Conservation (phyloP, 2,329 filamentous ascomycete species). For the Pseudogymnoascus sp. region DNA sequence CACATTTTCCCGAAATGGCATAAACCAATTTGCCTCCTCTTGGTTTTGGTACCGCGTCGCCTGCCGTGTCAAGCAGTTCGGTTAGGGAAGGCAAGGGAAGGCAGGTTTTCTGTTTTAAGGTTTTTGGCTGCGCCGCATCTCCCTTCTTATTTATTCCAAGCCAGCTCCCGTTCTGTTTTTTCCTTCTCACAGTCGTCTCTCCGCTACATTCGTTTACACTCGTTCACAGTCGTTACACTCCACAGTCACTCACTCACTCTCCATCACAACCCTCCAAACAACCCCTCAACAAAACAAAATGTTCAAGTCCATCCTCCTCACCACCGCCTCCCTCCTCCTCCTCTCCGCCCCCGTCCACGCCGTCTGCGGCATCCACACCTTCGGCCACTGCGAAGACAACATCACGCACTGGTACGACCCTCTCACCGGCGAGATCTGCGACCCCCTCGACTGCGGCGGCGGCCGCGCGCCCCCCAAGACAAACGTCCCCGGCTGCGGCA, state of each 20-base stretch:
- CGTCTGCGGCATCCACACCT: slow-evolving; percentile 3
- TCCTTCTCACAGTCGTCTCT: background rate
- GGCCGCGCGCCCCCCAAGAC: slow-evolving; percentile 8
- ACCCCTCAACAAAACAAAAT: background rate
- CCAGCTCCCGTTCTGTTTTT: background rate
- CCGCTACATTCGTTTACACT: background rate
- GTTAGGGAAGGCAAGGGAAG: background rate
- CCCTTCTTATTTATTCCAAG: background rate
- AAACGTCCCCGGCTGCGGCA: slow-evolving; percentile 5
- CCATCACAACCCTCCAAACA: background rate
- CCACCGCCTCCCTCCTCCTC: background rate
- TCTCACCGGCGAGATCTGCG: slow-evolving; percentile 19
- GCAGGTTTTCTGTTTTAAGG: background rate
- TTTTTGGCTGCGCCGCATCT: background rate
- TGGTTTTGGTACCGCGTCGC: background rate
- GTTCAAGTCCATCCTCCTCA: slow-evolving; percentile 7
- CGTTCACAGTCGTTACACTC: background rate
- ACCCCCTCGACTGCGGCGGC: slow-evolving; percentile 20
- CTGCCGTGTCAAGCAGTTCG: background rate
- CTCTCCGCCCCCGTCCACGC: background rate
- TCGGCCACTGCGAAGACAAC: slow-evolving; percentile 12
- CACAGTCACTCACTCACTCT: background rate
- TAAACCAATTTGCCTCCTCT: background rate
- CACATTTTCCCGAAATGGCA: background rate
- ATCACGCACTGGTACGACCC: slow-evolving; percentile 20